Conservation (phyloP, 345 rosid species). For the Linum trigynum region DNA sequence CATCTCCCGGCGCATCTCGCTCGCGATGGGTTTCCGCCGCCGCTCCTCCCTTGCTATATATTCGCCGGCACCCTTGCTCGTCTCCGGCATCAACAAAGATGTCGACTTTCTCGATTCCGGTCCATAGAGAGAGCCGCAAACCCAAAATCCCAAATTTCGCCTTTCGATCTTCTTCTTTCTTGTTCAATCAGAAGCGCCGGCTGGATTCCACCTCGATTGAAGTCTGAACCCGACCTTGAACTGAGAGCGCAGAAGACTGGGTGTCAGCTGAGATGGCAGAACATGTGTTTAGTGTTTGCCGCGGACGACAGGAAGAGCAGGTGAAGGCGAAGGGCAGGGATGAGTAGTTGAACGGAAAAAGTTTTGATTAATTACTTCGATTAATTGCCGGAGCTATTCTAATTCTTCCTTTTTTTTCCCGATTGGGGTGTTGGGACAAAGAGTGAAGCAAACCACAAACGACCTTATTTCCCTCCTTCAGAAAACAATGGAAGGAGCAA, state of each 20-base stretch:
- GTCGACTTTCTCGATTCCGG: background rate
- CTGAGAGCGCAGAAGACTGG: background rate
- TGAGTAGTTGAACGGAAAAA: background rate
- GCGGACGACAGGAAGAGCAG: background rate
- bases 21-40: background rate
- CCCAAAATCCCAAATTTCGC: background rate
- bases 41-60: background rate
- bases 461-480: no score
- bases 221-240: background rate
- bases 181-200: no score
- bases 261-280: background rate
- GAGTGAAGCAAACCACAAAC: no score
- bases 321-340: background rate
- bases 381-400: background rate
- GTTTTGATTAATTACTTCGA: background rate
- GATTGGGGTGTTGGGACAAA: no score
- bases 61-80: background rate
- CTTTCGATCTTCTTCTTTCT: background rate
- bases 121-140: background rate
- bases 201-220: background rate
- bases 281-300: background rate
- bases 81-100: background rate
- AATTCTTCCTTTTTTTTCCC: background rate
- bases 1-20: slow-evolving; percentile 55
- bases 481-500: no score